These are phyloP conservation scores for Aspergillus cejpii DNA, from an alignment of 2,329 filamentous ascomycete genomes.

Conservation along the genomic window DNA sequence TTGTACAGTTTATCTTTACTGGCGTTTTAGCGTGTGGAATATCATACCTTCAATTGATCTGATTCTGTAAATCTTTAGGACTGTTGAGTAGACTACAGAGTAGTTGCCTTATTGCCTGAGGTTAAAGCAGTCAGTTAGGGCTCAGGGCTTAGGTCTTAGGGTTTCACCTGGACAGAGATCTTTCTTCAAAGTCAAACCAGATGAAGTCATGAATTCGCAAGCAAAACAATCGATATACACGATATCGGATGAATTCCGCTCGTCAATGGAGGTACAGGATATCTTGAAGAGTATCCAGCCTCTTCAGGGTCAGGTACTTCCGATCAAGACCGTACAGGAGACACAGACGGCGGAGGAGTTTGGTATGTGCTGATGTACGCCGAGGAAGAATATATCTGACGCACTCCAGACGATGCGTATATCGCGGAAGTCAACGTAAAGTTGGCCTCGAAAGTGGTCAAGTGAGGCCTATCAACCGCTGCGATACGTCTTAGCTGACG, in stretches of 20 bases:
- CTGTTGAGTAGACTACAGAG: no score
- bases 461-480: conserved; percentile 25
- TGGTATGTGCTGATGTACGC: conserved; percentile 25
- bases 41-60: not conserved
- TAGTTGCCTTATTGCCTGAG: not conserved
- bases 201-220: not conserved
- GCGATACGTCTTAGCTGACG: not conserved
- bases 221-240: no score
- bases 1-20: not conserved
- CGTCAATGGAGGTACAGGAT: conserved; percentile 23
- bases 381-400: conserved; percentile 5
- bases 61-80: no score
- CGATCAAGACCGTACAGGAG: conserved; percentile 42
- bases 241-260: no score
- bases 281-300: conserved; percentile 25
- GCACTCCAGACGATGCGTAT: conserved; percentile 36
- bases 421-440: conserved; percentile 42
- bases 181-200: not conserved
- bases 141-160: conserved; percentile 25
- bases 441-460: conserved; percentile 39
- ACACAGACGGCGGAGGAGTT: conserved; percentile 37
- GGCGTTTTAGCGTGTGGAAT: not conserved
- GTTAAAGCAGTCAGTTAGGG: not conserved
- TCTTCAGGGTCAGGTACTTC: conserved; percentile 31
- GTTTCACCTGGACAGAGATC: conserved; percentile 7